Base-by-base conservation (phyloP, 179 eudicot species). In the Beta lomatogona region DNA sequence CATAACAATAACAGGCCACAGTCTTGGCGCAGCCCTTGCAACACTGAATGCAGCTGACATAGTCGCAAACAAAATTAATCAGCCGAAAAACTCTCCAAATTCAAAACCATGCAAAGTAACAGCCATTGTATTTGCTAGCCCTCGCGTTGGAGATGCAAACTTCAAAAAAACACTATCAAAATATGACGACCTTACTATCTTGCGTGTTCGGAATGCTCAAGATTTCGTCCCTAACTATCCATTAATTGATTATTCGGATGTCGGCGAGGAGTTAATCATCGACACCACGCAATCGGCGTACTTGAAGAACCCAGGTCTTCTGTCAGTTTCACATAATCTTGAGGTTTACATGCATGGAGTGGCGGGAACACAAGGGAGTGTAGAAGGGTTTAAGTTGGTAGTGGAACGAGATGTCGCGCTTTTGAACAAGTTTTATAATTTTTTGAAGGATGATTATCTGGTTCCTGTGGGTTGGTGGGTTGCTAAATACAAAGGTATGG, bases 21-120 rank as follows among this genome's bases (percentile, higher is more conserved):
- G 98, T 78, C 83, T 94, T 16, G 98, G 98, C 0, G 95, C 94
- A 11, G 91, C 98, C 0, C 75, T 94, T 4, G 93, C 94, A 50
- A 93, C 94, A n/a, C 79, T 94, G 6, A 94, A 90, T 61, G 98
- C 97, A 21, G 84, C 82, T 1, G 98, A 94, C 79, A 93, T 94
- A 10, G 92, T 88, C 3, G 63, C 84, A 19, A 82, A 82, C 77
- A 82, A 70, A 14, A 61, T 82, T 21, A 82, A 82, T 65, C 53
- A 13, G 14, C 80, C 81, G 6, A 77, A 82, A 50, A 19, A 71
- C 77, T 7, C 64, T 0, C 9, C 45, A 1, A 69, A 82, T 3
- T 3, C 76, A 11, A 82, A 82, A 77, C 84, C 84, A 31, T 82
- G 80, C 75, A n/a, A 50, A 18, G 84, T 82, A 36, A 93, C 95